A percentile compares a stretch with the other conserved stretches of the same genome.
phyloP scores from a whole-genome alignment of 1,284 basidiomycete species.

The Apiotrichum gracile region DNA sequence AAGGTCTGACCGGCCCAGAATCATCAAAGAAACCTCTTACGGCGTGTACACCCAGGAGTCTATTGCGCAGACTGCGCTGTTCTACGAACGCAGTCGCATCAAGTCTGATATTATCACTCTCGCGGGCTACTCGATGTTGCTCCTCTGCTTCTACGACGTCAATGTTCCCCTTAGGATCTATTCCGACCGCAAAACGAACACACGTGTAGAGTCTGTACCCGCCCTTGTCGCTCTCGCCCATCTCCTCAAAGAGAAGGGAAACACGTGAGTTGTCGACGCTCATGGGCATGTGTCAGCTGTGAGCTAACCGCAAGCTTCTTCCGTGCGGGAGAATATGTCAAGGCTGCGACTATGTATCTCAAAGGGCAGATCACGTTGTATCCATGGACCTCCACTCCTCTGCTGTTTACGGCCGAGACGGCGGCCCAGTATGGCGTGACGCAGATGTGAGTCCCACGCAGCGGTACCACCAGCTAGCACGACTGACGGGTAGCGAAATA shows the following conservation, averaged over 20 bases:
- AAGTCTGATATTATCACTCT: no score
- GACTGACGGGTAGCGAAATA: neutral
- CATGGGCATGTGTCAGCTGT: neutral
- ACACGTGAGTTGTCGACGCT: neutral
- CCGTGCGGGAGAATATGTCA: neutral
- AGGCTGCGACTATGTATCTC: neutral
- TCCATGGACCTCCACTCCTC: neutral
- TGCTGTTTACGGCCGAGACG: neutral
- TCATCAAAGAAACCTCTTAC: no score
- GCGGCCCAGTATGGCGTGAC: neutral
- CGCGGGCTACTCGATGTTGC: no score
- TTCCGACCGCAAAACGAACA: neutral
- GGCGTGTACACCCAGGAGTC: no score
- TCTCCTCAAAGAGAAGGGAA: neutral
- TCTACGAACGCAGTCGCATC: no score
- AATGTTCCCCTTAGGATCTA: no score
- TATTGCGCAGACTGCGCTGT: no score
- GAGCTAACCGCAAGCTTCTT: neutral
- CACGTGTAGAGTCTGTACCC: neutral
- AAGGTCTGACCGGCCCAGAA: no score
- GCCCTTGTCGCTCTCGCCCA: neutral
- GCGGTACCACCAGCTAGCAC: neutral
- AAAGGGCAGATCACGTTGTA: no score
- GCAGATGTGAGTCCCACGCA: neutral
- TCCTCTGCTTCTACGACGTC: no score